Conservation (phyloP, 2,329 filamentous ascomycete species). For the Epicoccum nigrum region DNA sequence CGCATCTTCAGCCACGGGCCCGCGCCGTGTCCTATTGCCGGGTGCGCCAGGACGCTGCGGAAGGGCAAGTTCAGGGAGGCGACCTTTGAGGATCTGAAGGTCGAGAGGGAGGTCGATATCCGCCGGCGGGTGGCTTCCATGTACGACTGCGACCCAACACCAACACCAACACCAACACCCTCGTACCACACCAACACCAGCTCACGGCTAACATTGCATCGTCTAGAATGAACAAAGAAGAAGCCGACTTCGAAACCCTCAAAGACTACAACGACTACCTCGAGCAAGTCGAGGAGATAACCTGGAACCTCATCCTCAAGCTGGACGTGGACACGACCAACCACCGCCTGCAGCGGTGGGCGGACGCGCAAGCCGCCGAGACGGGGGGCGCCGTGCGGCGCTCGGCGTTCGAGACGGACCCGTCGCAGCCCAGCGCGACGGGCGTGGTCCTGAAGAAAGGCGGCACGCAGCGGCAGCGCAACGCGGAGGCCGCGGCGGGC, state of each 20-base stretch:
- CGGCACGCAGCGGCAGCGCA: slow-evolving; percentile 63
- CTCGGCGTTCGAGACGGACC: slow-evolving; percentile 24
- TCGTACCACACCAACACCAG: no score
- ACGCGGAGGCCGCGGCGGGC: slow-evolving; percentile 11
- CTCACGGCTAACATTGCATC: slow-evolving; percentile 10
- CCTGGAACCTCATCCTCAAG: slow-evolving; percentile 82
- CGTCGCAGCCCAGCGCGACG: slow-evolving; percentile 20
- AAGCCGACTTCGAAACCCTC: slow-evolving; percentile 89
- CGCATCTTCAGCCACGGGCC: slow-evolving; percentile 92
- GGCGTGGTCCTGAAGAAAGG: slow-evolving; percentile 66
- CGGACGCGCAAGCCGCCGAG: slow-evolving; percentile 69
- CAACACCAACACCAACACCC: no score
- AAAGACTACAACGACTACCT: slow-evolving; percentile 92
- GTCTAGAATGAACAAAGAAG: slow-evolving; percentile 79
- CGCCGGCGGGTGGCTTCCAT: slow-evolving; percentile 71
- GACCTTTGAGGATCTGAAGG: slow-evolving; percentile 85
- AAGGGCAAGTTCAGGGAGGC: slow-evolving; percentile 83
- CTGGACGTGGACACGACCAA: slow-evolving; percentile 70
- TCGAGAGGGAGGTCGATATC: slow-evolving; percentile 95
- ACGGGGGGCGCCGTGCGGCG: slow-evolving; percentile 53
- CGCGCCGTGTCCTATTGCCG: slow-evolving; percentile 88
- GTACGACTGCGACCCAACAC: no score
- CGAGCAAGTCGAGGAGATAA: slow-evolving; percentile 87
- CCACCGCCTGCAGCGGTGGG: slow-evolving; percentile 69
- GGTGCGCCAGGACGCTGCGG: slow-evolving; percentile 84